phyloP scores from a whole-genome alignment of 2,329 filamentous ascomycete species.

The Tolypocladium album region DNA sequence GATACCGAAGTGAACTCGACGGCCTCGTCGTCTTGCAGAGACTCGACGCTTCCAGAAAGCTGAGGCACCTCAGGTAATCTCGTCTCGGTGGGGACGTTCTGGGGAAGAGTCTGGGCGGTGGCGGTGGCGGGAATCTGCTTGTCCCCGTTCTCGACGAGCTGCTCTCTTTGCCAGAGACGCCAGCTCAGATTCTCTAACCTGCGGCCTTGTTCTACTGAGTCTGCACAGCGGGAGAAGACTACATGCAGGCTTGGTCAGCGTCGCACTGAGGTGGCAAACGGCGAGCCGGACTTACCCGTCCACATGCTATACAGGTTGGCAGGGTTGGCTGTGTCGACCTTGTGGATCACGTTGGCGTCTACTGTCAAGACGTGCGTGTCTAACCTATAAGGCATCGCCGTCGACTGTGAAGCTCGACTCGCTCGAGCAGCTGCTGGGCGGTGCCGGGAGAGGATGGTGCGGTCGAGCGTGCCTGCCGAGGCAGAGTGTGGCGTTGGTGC shows the following conservation, averaged over 20 bases:
- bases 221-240: conserved; percentile 93
- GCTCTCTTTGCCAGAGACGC: conserved; percentile 86
- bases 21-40: conserved; percentile 57
- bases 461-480: not conserved
- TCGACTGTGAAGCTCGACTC: conserved; percentile 22
- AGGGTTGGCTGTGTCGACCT: conserved; percentile 85
- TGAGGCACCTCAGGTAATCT: conserved; percentile 51
- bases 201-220: conserved; percentile 86
- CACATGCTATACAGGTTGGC: conserved; percentile 95
- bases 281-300: conserved; percentile 65
- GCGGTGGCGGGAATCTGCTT: conserved; percentile 31
- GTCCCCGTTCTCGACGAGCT: conserved; percentile 62
- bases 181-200: conserved; percentile 92
- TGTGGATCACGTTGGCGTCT: conserved; percentile 84
- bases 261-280: conserved; percentile 1
- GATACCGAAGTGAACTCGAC: conserved; percentile 46
- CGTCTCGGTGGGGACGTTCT: conserved; percentile 33
- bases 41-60: conserved; percentile 69
- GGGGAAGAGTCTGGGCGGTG: conserved; percentile 32
- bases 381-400: conserved; percentile 71
- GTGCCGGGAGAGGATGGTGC: not conserved
- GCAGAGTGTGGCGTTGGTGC: not conserved
- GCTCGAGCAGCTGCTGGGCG: conserved; percentile 20
- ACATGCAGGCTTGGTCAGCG: conserved; percentile 29
- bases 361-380: conserved; percentile 82